A percentile compares a stretch with the other conserved stretches of the same genome.
Conservation (phyloP, 331 rosid species). For the Prunus yedoensis region DNA sequence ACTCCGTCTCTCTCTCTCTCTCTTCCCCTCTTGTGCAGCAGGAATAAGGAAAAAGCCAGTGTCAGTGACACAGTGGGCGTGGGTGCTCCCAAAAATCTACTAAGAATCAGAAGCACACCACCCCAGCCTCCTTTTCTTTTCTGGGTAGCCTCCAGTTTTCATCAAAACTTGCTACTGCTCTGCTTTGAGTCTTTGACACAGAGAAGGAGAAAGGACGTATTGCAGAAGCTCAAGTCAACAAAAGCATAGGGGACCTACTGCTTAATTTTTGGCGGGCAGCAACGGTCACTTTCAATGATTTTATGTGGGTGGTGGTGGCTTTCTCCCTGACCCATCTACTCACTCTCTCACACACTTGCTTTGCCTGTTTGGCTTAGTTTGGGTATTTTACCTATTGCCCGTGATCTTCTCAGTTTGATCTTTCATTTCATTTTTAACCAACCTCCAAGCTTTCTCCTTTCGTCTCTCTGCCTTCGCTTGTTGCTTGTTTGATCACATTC, state of each 20-base stretch:
- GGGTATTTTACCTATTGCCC: too few relatives aligned
- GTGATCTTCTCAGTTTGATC: background rate
- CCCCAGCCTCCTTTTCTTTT: too few relatives aligned
- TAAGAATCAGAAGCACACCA: too few relatives aligned
- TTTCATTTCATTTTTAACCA: constrained; percentile 25
- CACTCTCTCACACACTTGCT: constrained; percentile 22
- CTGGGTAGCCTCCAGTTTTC: too few relatives aligned
- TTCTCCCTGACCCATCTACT: constrained; percentile 51
- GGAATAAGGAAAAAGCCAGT: too few relatives aligned
- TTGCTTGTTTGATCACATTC: constrained; percentile 4
- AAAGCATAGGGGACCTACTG: constrained; percentile 54
- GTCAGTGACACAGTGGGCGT: too few relatives aligned
- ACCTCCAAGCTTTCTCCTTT: constrained; percentile 3
- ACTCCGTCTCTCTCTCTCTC: too few relatives aligned
- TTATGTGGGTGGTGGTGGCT: constrained; percentile 42
- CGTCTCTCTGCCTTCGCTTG: constrained; percentile 8
- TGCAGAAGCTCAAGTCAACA: constrained; percentile 21
- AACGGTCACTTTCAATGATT: constrained; percentile 63
- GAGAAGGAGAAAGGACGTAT: constrained; percentile 1
- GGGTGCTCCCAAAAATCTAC: too few relatives aligned
- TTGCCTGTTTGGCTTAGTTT: background rate
- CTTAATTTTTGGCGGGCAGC: constrained; percentile 56
- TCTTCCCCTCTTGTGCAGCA: too few relatives aligned
- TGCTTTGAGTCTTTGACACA: too few relatives aligned
- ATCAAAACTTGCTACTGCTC: too few relatives aligned